Base-by-base conservation (phyloP, 2,329 filamentous ascomycete genomes). In the Ramularia endophylla region DNA sequence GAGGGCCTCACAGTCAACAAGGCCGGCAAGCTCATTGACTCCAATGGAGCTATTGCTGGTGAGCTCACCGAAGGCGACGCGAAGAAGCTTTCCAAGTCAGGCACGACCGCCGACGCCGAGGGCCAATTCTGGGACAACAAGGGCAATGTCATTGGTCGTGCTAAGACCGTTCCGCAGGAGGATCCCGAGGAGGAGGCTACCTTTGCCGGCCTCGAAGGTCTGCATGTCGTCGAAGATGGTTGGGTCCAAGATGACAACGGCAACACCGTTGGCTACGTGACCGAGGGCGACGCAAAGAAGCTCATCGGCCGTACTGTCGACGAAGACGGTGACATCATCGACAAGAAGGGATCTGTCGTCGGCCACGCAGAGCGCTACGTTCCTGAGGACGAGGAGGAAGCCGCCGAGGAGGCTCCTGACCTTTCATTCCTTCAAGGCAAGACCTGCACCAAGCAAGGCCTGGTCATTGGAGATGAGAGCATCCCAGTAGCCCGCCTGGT, bases 401-500 rank as follows among this genome's bases (percentile, higher is more conserved):
- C 73, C 53, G 65, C 71, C 46, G 62, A 66, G 39, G 61, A 66
- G 34, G 46, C 56, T 20, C 55, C 62, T 27, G 70, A 73, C 43
- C 60, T 71, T 11, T 72, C 69, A 7, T 60, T 58, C 52, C 61
- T 73, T 32, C 58, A 65, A 27, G 70, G 70, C 57, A 67, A 63
- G 60, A 65, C 59, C 18, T 56, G 72, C 56, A 74, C 73, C 60
- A 73, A 73, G 62, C 61, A 67, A 38, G 71, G 70, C 42, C 65
- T 70, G 20, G 67, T 74, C 52, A 71, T 74, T 47, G 69, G 68
- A 32, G 66, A 70, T 34, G 67, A 72, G 43, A 69, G 69, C 30
- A 65, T 71, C 4, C 69, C 70, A n/a, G 61, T 77, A 46, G 83
- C 79, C 27, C 77, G 79, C 28, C 73, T 87, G 1, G 63, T 85